Percentiles rank a stretch among this genome's conserved stretches.
Conservation (phyloP, 2,329 filamentous ascomycete genomes). For the Xylaria sp. region DNA sequence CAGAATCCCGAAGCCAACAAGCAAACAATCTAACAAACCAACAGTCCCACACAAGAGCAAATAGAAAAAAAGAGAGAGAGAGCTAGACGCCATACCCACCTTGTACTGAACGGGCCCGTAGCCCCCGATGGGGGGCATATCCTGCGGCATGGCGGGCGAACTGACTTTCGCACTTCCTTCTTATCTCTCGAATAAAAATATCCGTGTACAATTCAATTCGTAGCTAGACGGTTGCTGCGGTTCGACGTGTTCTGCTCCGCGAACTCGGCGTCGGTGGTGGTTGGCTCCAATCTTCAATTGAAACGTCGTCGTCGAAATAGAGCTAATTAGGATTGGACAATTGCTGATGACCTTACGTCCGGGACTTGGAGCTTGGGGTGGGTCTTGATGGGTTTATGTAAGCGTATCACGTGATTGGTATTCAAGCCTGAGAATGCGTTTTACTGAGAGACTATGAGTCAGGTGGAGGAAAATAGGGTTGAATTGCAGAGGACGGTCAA, state of each 20-base stretch:
- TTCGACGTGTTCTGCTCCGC: not conserved
- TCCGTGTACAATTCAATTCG: too few relatives aligned
- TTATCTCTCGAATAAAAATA: too few relatives aligned
- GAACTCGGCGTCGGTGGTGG: not conserved
- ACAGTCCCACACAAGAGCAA: too few relatives aligned
- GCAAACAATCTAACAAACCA: too few relatives aligned
- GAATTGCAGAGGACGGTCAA: too few relatives aligned
- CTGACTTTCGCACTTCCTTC: too few relatives aligned
- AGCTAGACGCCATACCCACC: slow-evolving; percentile 56
- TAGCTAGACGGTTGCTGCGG: too few relatives aligned
- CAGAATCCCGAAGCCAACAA: too few relatives aligned
- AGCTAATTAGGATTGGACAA: slow-evolving; percentile 4
- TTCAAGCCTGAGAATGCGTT: too few relatives aligned
- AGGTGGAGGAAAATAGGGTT: too few relatives aligned
- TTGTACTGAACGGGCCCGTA: slow-evolving; percentile 98
- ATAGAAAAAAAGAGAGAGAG: not conserved
- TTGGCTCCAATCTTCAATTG: slow-evolving; percentile 15
- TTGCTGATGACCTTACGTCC: slow-evolving; percentile 2
- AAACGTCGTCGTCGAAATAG: not conserved
- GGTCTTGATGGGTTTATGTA: slow-evolving; percentile 5
- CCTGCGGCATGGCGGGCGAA: slow-evolving; percentile 82
- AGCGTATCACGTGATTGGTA: slow-evolving; percentile 25
- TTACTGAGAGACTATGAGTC: too few relatives aligned
- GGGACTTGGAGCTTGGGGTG: not conserved
- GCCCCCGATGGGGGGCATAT: slow-evolving; percentile 94